Base-by-base conservation (phyloP, 495 filamentous ascomycete species). In the Neurospora tetrasperma region DNA sequence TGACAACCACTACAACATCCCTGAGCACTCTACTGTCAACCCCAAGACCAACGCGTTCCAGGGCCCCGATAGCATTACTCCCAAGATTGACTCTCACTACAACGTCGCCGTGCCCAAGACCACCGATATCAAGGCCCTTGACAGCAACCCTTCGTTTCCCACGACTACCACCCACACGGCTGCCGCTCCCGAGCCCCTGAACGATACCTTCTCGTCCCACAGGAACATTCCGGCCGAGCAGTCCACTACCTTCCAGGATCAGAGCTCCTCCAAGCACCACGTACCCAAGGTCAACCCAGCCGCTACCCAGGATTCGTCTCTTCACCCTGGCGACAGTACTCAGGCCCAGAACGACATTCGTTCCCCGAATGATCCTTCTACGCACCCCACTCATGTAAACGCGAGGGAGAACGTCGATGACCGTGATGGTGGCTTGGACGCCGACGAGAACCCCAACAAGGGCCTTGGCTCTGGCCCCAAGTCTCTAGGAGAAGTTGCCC, bases 401-500 rank as follows among this genome's bases (percentile, higher is more conserved):
- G 16, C 76, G 14, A 77, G 80, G 35, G 71, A 79, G 42, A 77
- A 83, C 71, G 77, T 80, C 42, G 73, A 78, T 70, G 79, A 81
- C n/a, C 76, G 73, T 16, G 76, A 75, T 3, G 43, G 46, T 41
- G 75, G 73, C 35, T 72, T 74, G 18, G 75, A 81, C 66, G 71
- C 70, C 8, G 74, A 73, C 73, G 75, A 81, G 20, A 75, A 76
- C 73, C 77, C 76, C n/a, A 79, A 77, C 73, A 82, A 83, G 70
- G 46, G 84, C n/a, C 77, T 81, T 4, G 83, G 82, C 4, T 83
- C 84, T 3, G 83, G 84, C 0, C 84, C 84, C 10, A 76, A 79
- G 59, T 83, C 84, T 1, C 8, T 85, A 1, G 81, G 75, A 2
- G 78, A 81, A 14, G 72, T 86, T 0, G 84, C 84, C 0, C 79